Percentiles rank a stretch among this genome's conserved stretches.
Evolutionary conservation across 2,329 filamentous ascomycete genomes (phyloP).

Genomic region (Pseudogymnoascus sp.): DNA sequence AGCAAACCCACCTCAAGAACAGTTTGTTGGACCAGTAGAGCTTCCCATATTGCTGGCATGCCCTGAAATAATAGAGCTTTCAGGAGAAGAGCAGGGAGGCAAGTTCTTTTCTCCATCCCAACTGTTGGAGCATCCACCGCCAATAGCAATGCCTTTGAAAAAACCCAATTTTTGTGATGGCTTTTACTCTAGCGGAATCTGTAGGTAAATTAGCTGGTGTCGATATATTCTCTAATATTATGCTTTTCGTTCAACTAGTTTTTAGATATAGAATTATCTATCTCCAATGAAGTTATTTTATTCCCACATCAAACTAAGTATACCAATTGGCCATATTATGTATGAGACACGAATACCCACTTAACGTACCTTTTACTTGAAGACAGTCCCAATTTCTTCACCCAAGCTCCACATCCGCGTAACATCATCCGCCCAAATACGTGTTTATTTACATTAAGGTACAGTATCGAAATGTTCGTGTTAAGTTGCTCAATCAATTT

Average conservation of each 20-base stretch:
- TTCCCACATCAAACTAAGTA: not conserved
- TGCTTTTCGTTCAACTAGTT: not conserved
- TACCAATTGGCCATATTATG: not conserved
- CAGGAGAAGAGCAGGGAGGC: conserved; percentile 10
- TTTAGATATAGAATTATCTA: not conserved
- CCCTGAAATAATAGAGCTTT: conserved; percentile 13
- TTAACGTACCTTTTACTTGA: not conserved
- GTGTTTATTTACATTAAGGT: not conserved
- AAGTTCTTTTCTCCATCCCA: conserved; percentile 9
- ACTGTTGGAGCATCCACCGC: conserved; percentile 11
- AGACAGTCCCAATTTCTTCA: not conserved
- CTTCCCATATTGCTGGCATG: conserved; percentile 12
- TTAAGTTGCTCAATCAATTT: not conserved
- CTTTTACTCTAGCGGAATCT: not conserved
- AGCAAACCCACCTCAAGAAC: not conserved
- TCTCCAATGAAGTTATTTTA: not conserved
- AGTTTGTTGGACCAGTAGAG: conserved; percentile 9
- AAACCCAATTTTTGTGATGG: conserved; percentile 11
- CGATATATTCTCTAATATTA: not conserved
- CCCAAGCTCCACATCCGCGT: not conserved
- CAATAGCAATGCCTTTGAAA: conserved; percentile 12
- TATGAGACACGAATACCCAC: not conserved
- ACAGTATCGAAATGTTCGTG: not conserved
- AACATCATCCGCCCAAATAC: not conserved
- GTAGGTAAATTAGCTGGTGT: not conserved